These are phyloP conservation scores for Sophora flavescens DNA, from an alignment of 306 rosid species.

Conservation along the genomic window DNA sequence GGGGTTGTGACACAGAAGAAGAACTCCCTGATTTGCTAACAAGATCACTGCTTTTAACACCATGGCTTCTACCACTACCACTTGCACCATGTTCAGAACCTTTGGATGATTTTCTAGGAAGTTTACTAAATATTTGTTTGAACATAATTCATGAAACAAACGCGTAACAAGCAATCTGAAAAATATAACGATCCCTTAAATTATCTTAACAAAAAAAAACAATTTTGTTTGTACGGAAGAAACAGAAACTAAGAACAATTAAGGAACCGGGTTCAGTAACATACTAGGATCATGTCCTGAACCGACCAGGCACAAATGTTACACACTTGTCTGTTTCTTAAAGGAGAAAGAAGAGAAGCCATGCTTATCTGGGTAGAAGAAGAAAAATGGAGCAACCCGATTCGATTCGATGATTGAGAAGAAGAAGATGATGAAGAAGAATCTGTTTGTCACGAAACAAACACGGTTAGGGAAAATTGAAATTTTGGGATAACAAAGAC, in stretches of 20 bases:
- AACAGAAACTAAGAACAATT: neutral
- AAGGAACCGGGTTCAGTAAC: neutral
- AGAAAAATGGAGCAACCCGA: constrained; percentile 40
- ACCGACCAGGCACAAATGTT: constrained; percentile 24
- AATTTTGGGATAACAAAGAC: constrained; percentile 43
- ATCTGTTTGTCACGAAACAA: constrained; percentile 17
- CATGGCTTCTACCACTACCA: constrained; percentile 42
- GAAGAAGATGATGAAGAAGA: constrained; percentile 19
- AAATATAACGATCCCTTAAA: constrained; percentile 12
- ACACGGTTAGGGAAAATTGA: constrained; percentile 11
- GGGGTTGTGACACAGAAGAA: constrained; percentile 49
- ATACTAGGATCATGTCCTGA: neutral
- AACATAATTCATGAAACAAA: constrained; percentile 60
- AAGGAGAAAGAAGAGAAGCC: constrained; percentile 12
- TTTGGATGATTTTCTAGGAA: constrained; percentile 70
- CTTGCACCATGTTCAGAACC: constrained; percentile 56
- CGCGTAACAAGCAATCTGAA: constrained; percentile 30
- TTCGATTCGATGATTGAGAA: neutral
- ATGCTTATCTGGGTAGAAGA: constrained; percentile 49
- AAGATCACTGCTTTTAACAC: constrained; percentile 51
- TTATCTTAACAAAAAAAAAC: neutral
- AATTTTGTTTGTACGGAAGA: neutral
- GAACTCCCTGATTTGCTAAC: constrained; percentile 50
- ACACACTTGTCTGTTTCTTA: neutral
- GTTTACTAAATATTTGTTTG: constrained; percentile 65